Evolutionary conservation across 108 stramenopile species (phyloP).

Genomic region (Cyclotella choctawhatcheeana): DNA sequence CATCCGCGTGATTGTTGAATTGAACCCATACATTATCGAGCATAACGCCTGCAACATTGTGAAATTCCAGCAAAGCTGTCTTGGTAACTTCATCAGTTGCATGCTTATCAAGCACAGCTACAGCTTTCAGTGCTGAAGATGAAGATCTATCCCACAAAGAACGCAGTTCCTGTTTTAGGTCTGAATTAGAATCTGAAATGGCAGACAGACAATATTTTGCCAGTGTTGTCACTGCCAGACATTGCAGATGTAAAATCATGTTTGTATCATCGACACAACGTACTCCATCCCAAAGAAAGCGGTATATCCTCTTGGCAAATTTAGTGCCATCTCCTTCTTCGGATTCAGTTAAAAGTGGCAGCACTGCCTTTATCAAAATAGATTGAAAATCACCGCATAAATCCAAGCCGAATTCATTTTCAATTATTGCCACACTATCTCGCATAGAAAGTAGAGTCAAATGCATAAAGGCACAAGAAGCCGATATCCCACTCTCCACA

Average conservation of each 20-base stretch:
- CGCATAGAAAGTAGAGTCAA: constrained; percentile 14
- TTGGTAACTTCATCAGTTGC: not conserved
- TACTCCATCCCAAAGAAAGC: constrained; percentile 48
- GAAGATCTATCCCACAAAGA: constrained; percentile 43
- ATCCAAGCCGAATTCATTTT: constrained; percentile 39
- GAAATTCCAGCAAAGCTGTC: constrained; percentile 33
- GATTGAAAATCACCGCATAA: constrained; percentile 20
- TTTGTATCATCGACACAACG: constrained; percentile 13
- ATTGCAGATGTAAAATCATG: constrained; percentile 26
- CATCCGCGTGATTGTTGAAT: not conserved
- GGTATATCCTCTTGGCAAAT: constrained; percentile 38
- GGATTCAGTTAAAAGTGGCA: constrained; percentile 21
- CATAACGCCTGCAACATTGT: constrained; percentile 22
- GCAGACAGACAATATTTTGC: constrained; percentile 2
- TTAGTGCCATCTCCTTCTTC: constrained; percentile 3
- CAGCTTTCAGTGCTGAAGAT: constrained; percentile 40
- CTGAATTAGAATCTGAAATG: not conserved
- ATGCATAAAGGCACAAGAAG: constrained; percentile 26
- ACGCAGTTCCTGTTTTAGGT: constrained; percentile 23
- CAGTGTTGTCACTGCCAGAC: constrained; percentile 27
- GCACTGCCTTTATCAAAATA: constrained; percentile 21
- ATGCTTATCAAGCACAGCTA: constrained; percentile 7
- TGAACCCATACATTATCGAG: constrained; percentile 27
- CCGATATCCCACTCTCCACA: constrained; percentile 33
- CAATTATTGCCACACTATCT: not conserved